Evolutionary conservation across 228 moss, liverwort and hornwort genomes (phyloP), one percentile per base, ranked within the genome.

Genomic region (Sphagnum magellanicum): DNA sequence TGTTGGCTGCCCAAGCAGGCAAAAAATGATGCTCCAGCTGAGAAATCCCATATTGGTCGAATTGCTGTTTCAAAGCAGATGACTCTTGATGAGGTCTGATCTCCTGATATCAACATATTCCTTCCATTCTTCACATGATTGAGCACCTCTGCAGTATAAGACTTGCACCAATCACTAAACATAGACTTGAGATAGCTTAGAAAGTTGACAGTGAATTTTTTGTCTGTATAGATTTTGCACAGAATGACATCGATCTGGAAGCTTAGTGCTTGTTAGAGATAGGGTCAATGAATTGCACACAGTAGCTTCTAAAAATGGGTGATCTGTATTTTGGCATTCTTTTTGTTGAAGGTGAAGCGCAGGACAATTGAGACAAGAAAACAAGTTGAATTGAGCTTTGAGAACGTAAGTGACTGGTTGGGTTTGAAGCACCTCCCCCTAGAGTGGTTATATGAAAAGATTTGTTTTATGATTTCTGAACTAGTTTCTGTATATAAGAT

Each of bases 31-130:
- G 70, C 63, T 16, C 50, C 52, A 6, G 84, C 76, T 14, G 90
- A 81, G 6, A 84, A 84, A 71, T 84, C 87, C 59, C 83, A 79
- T 11, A 91, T 84, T 50, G 86, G 88, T 5, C 84, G 92, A 4
- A 65, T 89, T 67, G 91, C 89, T 52, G 95, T 96, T 48, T 89
- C 82, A 48, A 90, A 92, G 74, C 95, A 96, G 73, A 86, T 90
- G 84, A 75, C 77, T 49, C 32, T 92, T 50, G 95, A 96, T 6
- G 95, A 96, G 81, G 88, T 90, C 57, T 55, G 70, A 66, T 14
- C 5, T 59, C 11, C 46, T 63, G 47, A 32, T 32, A 32, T 32
- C 32, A 32, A 32, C 32, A 32, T 32, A 32, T 32, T 32, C 32
- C 32, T 32, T 32, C 3, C 32, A 32, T 32, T 32, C 32, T 32